These are phyloP conservation scores for Neopestalotiopsis sp. DNA, from an alignment of 2,329 filamentous ascomycete genomes.

Conservation along the genomic window DNA sequence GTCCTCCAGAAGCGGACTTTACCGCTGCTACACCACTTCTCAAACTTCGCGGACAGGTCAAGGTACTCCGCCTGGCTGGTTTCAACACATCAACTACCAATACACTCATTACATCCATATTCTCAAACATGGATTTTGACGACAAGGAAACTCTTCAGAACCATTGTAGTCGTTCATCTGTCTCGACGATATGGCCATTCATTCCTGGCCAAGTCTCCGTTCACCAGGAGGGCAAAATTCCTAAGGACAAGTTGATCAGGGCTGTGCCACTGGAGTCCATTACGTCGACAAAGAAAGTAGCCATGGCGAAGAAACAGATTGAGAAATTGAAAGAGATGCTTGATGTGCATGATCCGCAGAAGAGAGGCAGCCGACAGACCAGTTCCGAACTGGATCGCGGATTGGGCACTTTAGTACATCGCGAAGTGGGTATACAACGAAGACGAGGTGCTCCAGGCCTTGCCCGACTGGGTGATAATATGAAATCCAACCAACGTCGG, in stretches of 20 bases:
- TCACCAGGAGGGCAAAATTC: background rate
- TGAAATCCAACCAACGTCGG: background rate
- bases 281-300: background rate
- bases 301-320: background rate
- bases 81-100: slow-evolving; percentile 14
- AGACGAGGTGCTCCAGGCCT: background rate
- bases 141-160: background rate
- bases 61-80: slow-evolving; percentile 15
- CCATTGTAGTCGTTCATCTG: slow-evolving; percentile 2
- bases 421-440: background rate
- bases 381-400: background rate
- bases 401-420: background rate
- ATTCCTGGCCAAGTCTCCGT: slow-evolving; percentile 11
- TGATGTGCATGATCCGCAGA: slow-evolving; percentile 2
- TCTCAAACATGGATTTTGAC: slow-evolving; percentile 9
- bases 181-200: slow-evolving; percentile 20
- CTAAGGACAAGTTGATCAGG: background rate
- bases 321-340: slow-evolving; percentile 13
- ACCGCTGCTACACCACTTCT: slow-evolving; percentile 5
- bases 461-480: background rate
- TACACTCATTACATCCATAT: slow-evolving; percentile 8
- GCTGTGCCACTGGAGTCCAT: background rate
- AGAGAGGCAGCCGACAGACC: background rate
- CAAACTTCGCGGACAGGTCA: slow-evolving; percentile 2
- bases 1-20: slow-evolving; percentile 12